A percentile compares a stretch with the other conserved stretches of the same genome.
phyloP scores from a whole-genome alignment of 169 alveolate genomes.

The Plasmodium yoelii region DNA sequence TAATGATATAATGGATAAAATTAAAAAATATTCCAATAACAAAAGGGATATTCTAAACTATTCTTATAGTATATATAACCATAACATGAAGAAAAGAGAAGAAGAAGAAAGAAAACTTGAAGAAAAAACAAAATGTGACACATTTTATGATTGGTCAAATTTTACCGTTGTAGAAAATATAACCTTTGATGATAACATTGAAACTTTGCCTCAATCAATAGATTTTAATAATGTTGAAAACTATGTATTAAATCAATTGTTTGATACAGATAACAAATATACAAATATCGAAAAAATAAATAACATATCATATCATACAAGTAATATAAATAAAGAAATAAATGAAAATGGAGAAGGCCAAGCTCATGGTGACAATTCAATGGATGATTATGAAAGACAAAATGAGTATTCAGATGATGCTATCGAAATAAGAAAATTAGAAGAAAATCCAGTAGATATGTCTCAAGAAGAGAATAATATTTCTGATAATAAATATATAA shows the following conservation, averaged over 20 bases:
- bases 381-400: conserved; percentile 4
- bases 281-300: conserved; percentile 79
- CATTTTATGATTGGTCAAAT: conserved; percentile 92
- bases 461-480: conserved; percentile 36
- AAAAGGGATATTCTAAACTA: conserved; percentile 82
- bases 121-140: conserved; percentile 85
- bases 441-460: conserved; percentile 40
- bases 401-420: conserved; percentile 65
- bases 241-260: conserved; percentile 63
- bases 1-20: conserved; percentile 87
- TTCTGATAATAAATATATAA: conserved; percentile 20
- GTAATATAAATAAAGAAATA: conserved; percentile 79
- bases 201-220: conserved; percentile 56
- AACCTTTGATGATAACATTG: conserved; percentile 80
- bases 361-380: conserved; percentile 1
- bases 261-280: conserved; percentile 76
- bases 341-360: conserved; percentile 30
- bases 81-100: conserved; percentile 88
- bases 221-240: conserved; percentile 75
- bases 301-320: conserved; percentile 76
- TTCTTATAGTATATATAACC: conserved; percentile 72
- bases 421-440: conserved; percentile 31
- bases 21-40: conserved; percentile 87
- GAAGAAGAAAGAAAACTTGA: conserved; percentile 89
- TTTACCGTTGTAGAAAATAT: conserved; percentile 92